A percentile compares a stretch with the other conserved stretches of the same genome.
Conservation (phyloP, 768 basidiomycete genomes). For the Boletus fagicola region DNA sequence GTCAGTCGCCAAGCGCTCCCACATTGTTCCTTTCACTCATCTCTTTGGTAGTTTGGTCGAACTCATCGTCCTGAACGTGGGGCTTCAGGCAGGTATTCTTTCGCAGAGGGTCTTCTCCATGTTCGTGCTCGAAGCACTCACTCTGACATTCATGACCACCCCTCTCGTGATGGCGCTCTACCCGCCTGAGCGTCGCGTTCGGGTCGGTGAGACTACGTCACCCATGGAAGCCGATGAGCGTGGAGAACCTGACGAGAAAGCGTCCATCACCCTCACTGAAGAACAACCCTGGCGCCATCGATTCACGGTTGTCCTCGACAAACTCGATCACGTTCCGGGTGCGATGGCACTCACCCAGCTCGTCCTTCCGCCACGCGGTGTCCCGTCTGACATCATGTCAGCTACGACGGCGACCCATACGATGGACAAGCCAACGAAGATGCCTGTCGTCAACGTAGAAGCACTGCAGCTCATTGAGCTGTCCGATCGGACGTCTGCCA, state of each 20-base stretch:
- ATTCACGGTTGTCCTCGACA: slow-evolving; percentile 87
- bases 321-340: slow-evolving; percentile 82
- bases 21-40: neutral
- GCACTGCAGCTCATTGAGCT: slow-evolving; percentile 87
- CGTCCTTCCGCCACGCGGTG: slow-evolving; percentile 45
- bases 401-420: slow-evolving; percentile 4
- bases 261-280: slow-evolving; percentile 8
- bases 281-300: slow-evolving; percentile 45
- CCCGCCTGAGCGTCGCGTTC: slow-evolving; percentile 57
- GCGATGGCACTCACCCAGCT: slow-evolving; percentile 85
- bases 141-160: slow-evolving; percentile 84
- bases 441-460: slow-evolving; percentile 48
- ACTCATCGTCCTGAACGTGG: slow-evolving; percentile 94
- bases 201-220: slow-evolving; percentile 31
- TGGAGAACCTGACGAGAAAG: slow-evolving; percentile 9
- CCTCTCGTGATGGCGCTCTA: slow-evolving; percentile 68
- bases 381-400: slow-evolving; percentile 8
- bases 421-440: slow-evolving; percentile 9
- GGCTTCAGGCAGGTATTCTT: slow-evolving; percentile 77
- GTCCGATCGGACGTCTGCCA: slow-evolving; percentile 61
- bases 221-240: slow-evolving; percentile 35
- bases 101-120: slow-evolving; percentile 82
- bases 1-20: slow-evolving; percentile 33
- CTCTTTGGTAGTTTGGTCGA: slow-evolving; percentile 67
- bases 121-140: slow-evolving; percentile 86